Conservation (phyloP, 108 stramenopile species). For the Skeletonema tropicum region DNA sequence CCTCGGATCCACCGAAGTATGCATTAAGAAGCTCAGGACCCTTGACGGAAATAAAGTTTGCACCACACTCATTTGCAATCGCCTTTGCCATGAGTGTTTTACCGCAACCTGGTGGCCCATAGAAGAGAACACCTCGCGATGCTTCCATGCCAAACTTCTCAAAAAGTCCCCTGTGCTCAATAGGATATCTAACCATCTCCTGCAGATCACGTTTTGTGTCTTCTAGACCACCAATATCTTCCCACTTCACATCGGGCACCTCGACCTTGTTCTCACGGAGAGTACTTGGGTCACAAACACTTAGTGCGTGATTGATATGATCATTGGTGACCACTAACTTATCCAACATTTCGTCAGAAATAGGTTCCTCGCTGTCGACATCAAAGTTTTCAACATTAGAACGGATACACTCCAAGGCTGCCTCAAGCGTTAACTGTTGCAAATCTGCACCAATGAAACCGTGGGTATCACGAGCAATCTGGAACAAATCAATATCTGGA, state of each 20-base stretch:
- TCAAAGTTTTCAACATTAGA: conserved; percentile 86
- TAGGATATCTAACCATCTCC: conserved; percentile 98
- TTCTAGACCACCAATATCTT: conserved; percentile 98
- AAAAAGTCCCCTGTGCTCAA: conserved; percentile 97
- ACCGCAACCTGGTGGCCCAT: conserved; percentile 99
- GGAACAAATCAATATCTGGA: conserved; percentile 84
- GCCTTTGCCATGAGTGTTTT: conserved; percentile 99
- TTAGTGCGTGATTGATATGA: conserved; percentile 92
- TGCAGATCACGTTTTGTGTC: conserved; percentile 98
- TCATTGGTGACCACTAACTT: conserved; percentile 84
- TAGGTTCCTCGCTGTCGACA: conserved; percentile 83
- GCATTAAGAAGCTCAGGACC: conserved; percentile 98
- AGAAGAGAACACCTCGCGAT: conserved; percentile 97
- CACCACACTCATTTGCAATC: conserved; percentile 99
- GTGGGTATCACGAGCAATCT: conserved; percentile 95
- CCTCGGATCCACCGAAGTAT: conserved; percentile 99
- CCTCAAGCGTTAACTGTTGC: conserved; percentile 94
- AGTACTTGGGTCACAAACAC: conserved; percentile 88
- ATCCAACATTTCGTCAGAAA: conserved; percentile 79
- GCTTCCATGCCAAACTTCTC: conserved; percentile 97
- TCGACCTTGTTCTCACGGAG: conserved; percentile 87
- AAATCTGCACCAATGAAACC: conserved; percentile 99
- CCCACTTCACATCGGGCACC: conserved; percentile 97
- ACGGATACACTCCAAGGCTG: conserved; percentile 94
- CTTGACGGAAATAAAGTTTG: conserved; percentile 99